Conservation (phyloP, 2,329 filamentous ascomycete species). For the Phialophora verrucosa region DNA sequence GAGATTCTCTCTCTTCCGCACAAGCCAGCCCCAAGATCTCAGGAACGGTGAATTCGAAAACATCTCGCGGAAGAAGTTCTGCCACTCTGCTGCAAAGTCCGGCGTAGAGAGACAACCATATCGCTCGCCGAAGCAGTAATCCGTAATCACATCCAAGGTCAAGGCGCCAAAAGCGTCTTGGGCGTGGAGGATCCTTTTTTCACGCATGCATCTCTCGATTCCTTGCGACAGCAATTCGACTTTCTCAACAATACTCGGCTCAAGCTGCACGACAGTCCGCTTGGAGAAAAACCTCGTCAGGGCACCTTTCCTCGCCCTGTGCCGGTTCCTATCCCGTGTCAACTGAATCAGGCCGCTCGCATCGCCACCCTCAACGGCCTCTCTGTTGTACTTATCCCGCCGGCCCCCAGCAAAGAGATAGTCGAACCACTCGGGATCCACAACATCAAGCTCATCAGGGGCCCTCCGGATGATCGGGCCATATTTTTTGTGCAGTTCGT, state of each 20-base stretch:
- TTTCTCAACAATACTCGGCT: not conserved
- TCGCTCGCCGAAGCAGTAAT: too few relatives aligned
- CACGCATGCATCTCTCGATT: not conserved
- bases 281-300: not conserved
- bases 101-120: too few relatives aligned
- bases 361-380: not conserved
- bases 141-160: too few relatives aligned
- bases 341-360: not conserved
- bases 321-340: not conserved
- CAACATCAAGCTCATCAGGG: not conserved
- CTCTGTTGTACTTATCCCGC: not conserved
- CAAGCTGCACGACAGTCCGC: not conserved
- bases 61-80: too few relatives aligned
- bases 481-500: not conserved
- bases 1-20: too few relatives aligned
- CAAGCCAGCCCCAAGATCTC: too few relatives aligned
- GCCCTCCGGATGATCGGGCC: not conserved
- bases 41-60: too few relatives aligned
- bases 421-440: slow-evolving; percentile 2
- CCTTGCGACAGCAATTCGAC: not conserved
- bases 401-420: not conserved
- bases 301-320: not conserved
- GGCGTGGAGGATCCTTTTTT: too few relatives aligned
- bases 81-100: too few relatives aligned
- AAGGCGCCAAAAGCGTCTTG: too few relatives aligned